A percentile compares a stretch with the other conserved stretches of the same genome.
phyloP scores from a whole-genome alignment of 2,329 filamentous ascomycete genomes.

The Trichoderma breve region DNA sequence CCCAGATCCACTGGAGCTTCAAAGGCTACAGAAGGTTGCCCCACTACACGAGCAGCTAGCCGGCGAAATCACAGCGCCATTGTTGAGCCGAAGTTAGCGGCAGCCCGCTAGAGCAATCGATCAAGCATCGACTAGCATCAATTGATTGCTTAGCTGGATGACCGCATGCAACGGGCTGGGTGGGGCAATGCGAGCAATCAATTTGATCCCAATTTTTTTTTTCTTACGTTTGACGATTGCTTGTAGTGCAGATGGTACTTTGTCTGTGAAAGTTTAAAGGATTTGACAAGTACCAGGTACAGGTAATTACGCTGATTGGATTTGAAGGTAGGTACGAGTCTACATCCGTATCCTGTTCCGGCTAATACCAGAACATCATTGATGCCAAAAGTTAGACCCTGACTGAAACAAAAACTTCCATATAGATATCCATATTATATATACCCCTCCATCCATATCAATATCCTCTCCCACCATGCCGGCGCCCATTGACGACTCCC shows the following conservation, averaged over 20 bases:
- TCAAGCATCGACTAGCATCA: neutral
- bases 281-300: neutral
- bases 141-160: neutral
- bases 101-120: constrained; percentile 7
- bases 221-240: neutral
- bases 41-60: neutral
- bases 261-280: neutral
- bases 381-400: neutral
- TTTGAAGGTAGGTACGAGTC: neutral
- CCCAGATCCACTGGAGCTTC: constrained; percentile 20
- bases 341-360: neutral
- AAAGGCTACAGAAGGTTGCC: neutral
- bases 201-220: neutral
- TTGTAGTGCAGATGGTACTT: neutral
- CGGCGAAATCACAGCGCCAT: neutral
- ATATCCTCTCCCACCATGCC: constrained; percentile 24
- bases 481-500: constrained; percentile 46
- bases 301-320: neutral
- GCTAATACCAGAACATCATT: neutral
- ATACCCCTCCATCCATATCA: constrained; percentile 9
- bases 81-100: neutral
- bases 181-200: neutral
- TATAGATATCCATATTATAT: neutral
- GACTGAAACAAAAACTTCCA: neutral
- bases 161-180: neutral